Evolutionary conservation across 306 rosid species (phyloP), one percentile per base, ranked within the genome.

Genomic region (Acacia crassicarpa): DNA sequence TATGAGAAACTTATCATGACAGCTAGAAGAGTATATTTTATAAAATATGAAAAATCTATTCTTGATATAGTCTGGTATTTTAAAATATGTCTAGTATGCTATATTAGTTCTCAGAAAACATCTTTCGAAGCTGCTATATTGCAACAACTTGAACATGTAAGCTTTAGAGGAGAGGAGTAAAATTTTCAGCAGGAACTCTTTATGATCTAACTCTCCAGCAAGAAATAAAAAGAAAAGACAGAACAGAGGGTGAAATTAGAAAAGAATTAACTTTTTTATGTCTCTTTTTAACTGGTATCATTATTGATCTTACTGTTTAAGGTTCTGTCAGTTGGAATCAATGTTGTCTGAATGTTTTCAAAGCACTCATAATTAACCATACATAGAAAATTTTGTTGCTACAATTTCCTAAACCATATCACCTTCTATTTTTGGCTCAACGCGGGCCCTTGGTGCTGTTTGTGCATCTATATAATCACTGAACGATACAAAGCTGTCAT

Each of bases 251-350:
- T 75, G 82, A 70, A 74, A 66, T 19, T 79, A 67, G 85, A 59
- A 87, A 56, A 80, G 84, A 82, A 81, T 22, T 71, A 23, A 79
- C 84, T 81, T 62, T 38, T 62, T 76, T 67, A 68, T 19, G 67
- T 72, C 38, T 74, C 62, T 73, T 63, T 83, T 81, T 81, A 75
- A 75, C 80, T 53, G 54, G 78, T 81, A 70, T 78, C 27, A 46
- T 78, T 81, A 75, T 77, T 78, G 80, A 75, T 75, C 80, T 67
- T 63, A 62, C 75, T 71, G 82, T 83, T 81, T 67, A 53, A 66
- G 71, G 59, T 67, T 67, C 43, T 67, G 27, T 77, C 51, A 53
- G 41, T 78, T 0, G 33, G 67, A 63, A 70, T 38, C 75, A 59
- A 79, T 79, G 83, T 46, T 33, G 27, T 79, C 35, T 40, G 53